These are phyloP conservation scores for Nakazawaea molendinolei DNA, from an alignment of 805 yeast genomes.

Conservation along the genomic window DNA sequence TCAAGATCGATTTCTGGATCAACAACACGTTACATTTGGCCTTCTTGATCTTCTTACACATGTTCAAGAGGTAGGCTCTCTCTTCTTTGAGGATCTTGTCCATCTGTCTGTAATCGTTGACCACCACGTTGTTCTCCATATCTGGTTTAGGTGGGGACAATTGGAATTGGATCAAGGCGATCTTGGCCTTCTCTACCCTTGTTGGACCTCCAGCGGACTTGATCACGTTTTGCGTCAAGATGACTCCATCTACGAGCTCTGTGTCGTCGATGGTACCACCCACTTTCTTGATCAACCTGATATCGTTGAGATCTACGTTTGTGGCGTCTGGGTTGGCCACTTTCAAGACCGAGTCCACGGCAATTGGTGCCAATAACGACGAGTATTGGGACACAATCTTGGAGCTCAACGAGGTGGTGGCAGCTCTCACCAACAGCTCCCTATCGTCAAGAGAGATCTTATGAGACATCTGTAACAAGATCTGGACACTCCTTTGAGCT, in stretches of 20 bases:
- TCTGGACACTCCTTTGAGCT: constrained; percentile 74
- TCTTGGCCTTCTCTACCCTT: constrained; percentile 87
- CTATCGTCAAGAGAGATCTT: constrained; percentile 74
- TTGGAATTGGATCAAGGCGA: constrained; percentile 89
- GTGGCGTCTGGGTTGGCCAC: constrained; percentile 57
- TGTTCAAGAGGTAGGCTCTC: constrained; percentile 88
- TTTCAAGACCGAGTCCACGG: constrained; percentile 87
- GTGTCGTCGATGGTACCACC: constrained; percentile 99
- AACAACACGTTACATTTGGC: constrained; percentile 90
- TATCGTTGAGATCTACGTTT: constrained; percentile 80
- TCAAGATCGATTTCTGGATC: constrained; percentile 85
- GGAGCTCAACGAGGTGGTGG: constrained; percentile 87
- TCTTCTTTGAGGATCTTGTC: constrained; percentile 97
- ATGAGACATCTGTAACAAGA: constrained; percentile 78
- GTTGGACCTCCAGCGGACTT: constrained; percentile 94
- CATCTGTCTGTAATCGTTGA: constrained; percentile 98
- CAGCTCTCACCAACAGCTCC: constrained; percentile 83
- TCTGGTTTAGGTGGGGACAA: constrained; percentile 96
- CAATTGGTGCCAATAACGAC: constrained; percentile 78
- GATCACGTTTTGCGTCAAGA: constrained; percentile 82
- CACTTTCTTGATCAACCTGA: constrained; percentile 84
- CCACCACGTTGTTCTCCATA: constrained; percentile 95
- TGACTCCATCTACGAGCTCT: constrained; percentile 87
- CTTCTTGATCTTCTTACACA: constrained; percentile 94
- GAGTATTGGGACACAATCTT: constrained; percentile 95